Base-by-base conservation (phyloP, 176 grass and related monocot genomes). In the Phoenix roebelenii region DNA sequence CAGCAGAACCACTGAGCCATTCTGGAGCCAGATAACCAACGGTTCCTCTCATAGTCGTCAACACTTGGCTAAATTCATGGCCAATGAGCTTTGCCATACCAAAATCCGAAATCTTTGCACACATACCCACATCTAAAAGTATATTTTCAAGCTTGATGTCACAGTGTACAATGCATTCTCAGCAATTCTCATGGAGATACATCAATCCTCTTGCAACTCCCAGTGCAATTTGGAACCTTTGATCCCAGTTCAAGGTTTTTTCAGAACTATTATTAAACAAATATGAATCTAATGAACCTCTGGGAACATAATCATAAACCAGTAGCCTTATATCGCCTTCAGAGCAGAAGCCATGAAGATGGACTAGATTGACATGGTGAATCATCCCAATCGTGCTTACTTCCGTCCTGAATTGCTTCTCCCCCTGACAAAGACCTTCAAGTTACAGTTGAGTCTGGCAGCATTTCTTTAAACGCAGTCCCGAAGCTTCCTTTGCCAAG, bases 141-240 rank as follows among this genome's bases (percentile, higher is more conserved):
- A 84, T 53, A 64, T 84, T 84, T 7, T 79, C 75, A 10, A 59
- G 81, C 53, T 74, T 84, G 10, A 84, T 79, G 24, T 84, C 81
- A 22, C 75, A 84, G 26, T 84, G 75, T 52, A 84, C 74, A 28
- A 84, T 79, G 58, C 75, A 78, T 17, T 78, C 76, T 17, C 59
- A 57, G 25, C 81, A 84, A 53, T 84, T 55, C 18, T 85, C 82
- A 16, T 79, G 76, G 22, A 79, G 60, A 74, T 84, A 84, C 16
- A 55, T 7, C 17, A 84, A 56, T 23, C 71, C 76, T 29, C 28
- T 55, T 14, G 32, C 62, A 7, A 68, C 12, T 23, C 63, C 62
- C 26, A 72, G n/a, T 23, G 23, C 51, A 68, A 67, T 77, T 18
- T 50, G 67, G 24, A 48, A 59, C 1, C 79, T 24, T 22, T 64